Evolutionary conservation across 192 early-diverging fungal species (phyloP), one percentile per base, ranked within the genome.

Genomic region (Backusella sp.): DNA sequence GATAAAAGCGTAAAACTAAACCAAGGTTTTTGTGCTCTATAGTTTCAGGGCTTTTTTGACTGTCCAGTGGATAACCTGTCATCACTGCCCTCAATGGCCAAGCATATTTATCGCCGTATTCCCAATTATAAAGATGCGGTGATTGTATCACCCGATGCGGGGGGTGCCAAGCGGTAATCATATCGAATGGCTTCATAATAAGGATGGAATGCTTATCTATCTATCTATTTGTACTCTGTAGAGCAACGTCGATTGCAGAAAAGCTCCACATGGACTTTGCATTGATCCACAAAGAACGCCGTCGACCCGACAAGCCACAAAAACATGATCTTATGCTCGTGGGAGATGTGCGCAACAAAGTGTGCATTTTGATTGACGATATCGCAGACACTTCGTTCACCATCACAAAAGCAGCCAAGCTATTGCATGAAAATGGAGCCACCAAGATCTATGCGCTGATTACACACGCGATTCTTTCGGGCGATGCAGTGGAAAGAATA

Each of bases 121-220:
- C 93, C 94, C 41, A 88, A 93, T 80, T 93, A 85, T 84, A 90
- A 93, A 76, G 84, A 94, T 49, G 94, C 91, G 15, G 94, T 99
- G 11, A 94, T 99, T 73, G 96, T 99, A 21, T 97, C 96, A 5
- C 97, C 97, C 14, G 97, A 99, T 85, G 97, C 97, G 23, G 97
- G 97, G 75, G 97, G 97, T 30, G 97, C 97, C 52, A 99, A 99
- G 82, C 89, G 96, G 91, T 93, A 79, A 35, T 65, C n/a, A 19
- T 73, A 39, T 2, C 28, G 41, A n/a, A 49, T 79, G 59, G 35
- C 37, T 46, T 46, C 15, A n/a, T 35, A 71, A 53, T 1, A 70
- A 15, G 17, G 4, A 49, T 1, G 5, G 19, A 19, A 1, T 19
- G 17, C 46, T 49, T n/a, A 19, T 42, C 14, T 49, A 19, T 3